Conservation (phyloP, 805 yeast genomes). For the Metschnikowia borealis region DNA sequence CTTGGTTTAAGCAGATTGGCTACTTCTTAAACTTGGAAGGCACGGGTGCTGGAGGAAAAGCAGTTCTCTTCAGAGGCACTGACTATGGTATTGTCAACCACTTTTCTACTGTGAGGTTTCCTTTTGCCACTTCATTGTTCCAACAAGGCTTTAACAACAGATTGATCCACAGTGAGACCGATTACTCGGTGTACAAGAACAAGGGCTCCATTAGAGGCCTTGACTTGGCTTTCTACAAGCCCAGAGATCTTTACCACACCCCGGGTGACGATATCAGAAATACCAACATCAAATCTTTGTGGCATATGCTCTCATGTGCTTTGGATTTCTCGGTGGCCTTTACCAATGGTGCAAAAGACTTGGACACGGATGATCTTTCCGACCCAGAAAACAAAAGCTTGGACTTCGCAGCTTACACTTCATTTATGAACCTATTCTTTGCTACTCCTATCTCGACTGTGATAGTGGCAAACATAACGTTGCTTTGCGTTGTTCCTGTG, state of each 20-base stretch:
- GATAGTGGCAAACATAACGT: constrained; percentile 47
- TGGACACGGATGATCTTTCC: constrained; percentile 19
- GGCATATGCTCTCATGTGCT: constrained; percentile 79
- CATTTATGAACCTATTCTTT: constrained; percentile 56
- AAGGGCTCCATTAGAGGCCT: constrained; percentile 71
- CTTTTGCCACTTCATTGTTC: constrained; percentile 75
- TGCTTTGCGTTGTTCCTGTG: constrained; percentile 55
- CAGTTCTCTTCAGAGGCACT: constrained; percentile 78
- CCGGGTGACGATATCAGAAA: constrained; percentile 62
- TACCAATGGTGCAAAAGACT: constrained; percentile 27
- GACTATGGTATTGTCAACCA: constrained; percentile 67
- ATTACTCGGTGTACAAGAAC: constrained; percentile 65
- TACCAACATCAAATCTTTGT: constrained; percentile 62
- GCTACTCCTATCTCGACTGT: constrained; percentile 50
- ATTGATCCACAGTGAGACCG: constrained; percentile 76
- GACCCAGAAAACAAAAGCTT: constrained; percentile 11
- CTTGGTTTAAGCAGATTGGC: constrained; percentile 59
- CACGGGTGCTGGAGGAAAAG: constrained; percentile 87
- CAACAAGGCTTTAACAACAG: constrained; percentile 82
- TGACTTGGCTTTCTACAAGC: constrained; percentile 85
- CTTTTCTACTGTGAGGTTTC: constrained; percentile 53
- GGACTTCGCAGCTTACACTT: constrained; percentile 58
- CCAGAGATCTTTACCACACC: constrained; percentile 83
- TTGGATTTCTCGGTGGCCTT: constrained; percentile 54
- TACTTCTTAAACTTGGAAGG: constrained; percentile 85